Evolutionary conservation across 2,329 filamentous ascomycete species (phyloP), one percentile per base, ranked within the genome.

Genomic region (Fusarium tuaranense): DNA sequence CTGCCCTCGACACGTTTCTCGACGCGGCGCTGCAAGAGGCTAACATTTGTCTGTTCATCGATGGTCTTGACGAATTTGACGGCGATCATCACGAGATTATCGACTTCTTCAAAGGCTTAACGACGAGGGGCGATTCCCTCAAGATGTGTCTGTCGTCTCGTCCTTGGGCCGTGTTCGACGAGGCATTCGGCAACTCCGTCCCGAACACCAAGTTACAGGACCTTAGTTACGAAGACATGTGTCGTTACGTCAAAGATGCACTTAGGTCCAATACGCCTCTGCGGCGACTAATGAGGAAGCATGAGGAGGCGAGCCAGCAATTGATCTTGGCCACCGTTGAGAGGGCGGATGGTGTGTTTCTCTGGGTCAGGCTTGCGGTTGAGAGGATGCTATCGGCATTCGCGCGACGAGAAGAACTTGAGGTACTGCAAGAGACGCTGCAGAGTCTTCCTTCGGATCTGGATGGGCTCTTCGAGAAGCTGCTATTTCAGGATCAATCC

Each of bases 71-170:
- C 27, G 82, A 83, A 59, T 83, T 82, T 44, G 79, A 80, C 5
- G 81, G 81, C 1, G 70, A 82, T 4, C 78, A 81, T 16, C n/a
- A 55, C 0, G 64, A 69, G 2, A 75, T 83, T 1, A 78, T 82
- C 2, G 44, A 77, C 3, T 79, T 83, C 36, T 78, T 83, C 48
- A 77, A 70, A n/a, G 55, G 70, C 5, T 30, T 82, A 1, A 73
- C 71, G 2, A 36, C 53, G 8, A 73, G 72, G 13, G 25, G 70
- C 3, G 32, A 57, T 0, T 65, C 68, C 7, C 68, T 82, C 65
- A 83, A 83, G 34, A 69, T 82, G 34, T 83, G 82, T 27, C 68
- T 82, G 1, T 80, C 82, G 1, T 83, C 81, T 1, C 80, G 82
- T 0, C 81, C 80, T 0, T 82, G 80, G 81, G 38, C 63, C 0